A percentile compares a stretch with the other conserved stretches of the same genome.
Evolutionary conservation across 1,284 basidiomycete species (phyloP).

Genomic region (Melampsora larici-populina): DNA sequence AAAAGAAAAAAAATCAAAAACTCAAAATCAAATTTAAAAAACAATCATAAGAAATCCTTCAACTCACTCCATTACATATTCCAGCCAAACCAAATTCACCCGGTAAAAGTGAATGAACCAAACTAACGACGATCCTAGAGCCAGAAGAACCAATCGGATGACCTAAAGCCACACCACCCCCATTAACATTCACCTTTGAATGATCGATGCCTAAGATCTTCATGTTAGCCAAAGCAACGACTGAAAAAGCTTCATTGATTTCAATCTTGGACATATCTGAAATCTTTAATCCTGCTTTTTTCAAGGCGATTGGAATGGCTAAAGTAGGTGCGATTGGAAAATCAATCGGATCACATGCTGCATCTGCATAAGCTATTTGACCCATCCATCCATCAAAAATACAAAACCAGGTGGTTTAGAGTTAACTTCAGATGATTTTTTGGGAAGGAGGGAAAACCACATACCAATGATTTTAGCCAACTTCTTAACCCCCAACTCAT

Average conservation of each 20-base stretch:
- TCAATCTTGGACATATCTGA: slow-evolving; percentile 90
- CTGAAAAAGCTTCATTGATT: slow-evolving; percentile 69
- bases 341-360: slow-evolving; percentile 91
- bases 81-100: slow-evolving; percentile 96
- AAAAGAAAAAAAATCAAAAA: neutral
- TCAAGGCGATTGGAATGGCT: slow-evolving; percentile 82
- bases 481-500: slow-evolving; percentile 53
- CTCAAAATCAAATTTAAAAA: neutral
- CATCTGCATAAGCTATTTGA: slow-evolving; percentile 88
- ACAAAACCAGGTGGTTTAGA: too few relatives aligned
- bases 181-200: slow-evolving; percentile 79
- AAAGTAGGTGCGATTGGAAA: slow-evolving; percentile 93
- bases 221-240: slow-evolving; percentile 55
- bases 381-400: too few relatives aligned
- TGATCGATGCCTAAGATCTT: slow-evolving; percentile 60
- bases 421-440: slow-evolving; percentile 50
- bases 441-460: slow-evolving; percentile 55
- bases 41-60: neutral
- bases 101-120: slow-evolving; percentile 85
- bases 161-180: slow-evolving; percentile 86
- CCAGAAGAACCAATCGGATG: slow-evolving; percentile 88
- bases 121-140: slow-evolving; percentile 87
- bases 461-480: slow-evolving; percentile 55
- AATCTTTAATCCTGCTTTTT: slow-evolving; percentile 76
- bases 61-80: slow-evolving; percentile 91